phyloP scores from a whole-genome alignment of 345 rosid species.

The Crucihimalaya himalaica region DNA sequence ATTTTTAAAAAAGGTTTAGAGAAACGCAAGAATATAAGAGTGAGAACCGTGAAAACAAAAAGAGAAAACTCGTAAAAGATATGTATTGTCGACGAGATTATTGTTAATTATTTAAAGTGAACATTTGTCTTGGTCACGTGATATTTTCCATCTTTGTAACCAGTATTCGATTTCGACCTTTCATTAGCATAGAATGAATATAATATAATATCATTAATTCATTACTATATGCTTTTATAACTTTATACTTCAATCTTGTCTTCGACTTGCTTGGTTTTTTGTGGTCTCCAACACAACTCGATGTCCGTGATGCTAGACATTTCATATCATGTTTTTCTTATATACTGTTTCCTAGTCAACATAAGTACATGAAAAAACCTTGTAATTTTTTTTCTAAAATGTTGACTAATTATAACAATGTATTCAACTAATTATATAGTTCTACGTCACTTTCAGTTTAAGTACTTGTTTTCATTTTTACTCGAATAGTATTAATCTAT shows the following conservation, averaged over 20 bases:
- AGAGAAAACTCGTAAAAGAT: slow-evolving; percentile 30
- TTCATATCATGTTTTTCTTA: background rate
- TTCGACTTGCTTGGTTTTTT: slow-evolving; percentile 35
- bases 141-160: background rate
- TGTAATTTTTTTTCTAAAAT: background rate
- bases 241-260: slow-evolving; percentile 35
- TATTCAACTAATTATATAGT: background rate
- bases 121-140: slow-evolving; percentile 40
- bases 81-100: slow-evolving; percentile 16
- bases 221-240: slow-evolving; percentile 1
- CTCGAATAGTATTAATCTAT: background rate
- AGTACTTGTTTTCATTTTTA: background rate
- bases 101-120: slow-evolving; percentile 28
- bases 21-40: slow-evolving; percentile 34
- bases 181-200: slow-evolving; percentile 7
- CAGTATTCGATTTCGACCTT: slow-evolving; percentile 10
- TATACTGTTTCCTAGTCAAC: background rate
- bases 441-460: background rate
- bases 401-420: background rate
- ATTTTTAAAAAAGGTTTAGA: slow-evolving; percentile 10
- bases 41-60: slow-evolving; percentile 40
- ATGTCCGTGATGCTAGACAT: slow-evolving; percentile 19
- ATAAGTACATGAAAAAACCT: background rate
- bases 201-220: background rate
- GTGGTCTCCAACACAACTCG: slow-evolving; percentile 32